Conservation (phyloP, 768 basidiomycete genomes). For the Kwoniella sp. region DNA sequence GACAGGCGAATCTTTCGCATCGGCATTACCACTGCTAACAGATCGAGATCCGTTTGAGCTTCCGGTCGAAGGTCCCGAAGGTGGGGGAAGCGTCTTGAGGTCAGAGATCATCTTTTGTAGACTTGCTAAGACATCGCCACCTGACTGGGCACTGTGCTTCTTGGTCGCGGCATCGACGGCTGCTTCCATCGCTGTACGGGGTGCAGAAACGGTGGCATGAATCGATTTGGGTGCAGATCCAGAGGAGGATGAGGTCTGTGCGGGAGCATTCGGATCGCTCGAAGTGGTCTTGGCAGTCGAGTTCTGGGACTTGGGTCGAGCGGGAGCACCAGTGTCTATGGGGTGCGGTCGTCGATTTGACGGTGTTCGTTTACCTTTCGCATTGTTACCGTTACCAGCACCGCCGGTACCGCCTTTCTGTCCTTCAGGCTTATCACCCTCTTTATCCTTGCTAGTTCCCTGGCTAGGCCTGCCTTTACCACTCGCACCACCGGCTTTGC, state of each 20-base stretch:
- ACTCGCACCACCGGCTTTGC: conserved; percentile 2
- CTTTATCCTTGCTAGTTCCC: conserved; percentile 5
- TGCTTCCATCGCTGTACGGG: conserved; percentile 41
- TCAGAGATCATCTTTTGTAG: conserved; percentile 93
- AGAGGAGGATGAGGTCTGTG: conserved; percentile 2
- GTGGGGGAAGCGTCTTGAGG: conserved; percentile 79
- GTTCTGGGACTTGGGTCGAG: conserved; percentile 16
- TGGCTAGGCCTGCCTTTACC: background rate
- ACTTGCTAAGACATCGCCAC: conserved; percentile 43
- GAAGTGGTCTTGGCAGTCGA: conserved; percentile 18
- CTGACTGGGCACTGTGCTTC: conserved; percentile 27
- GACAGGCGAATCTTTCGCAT: conserved; percentile 13
- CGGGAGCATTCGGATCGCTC: background rate
- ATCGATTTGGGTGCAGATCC: conserved; percentile 24
- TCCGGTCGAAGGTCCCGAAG: conserved; percentile 58
- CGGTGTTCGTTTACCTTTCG: conserved; percentile 18
- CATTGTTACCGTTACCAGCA: background rate
- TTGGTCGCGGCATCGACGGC: conserved; percentile 39
- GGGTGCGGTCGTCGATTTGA: conserved; percentile 28
- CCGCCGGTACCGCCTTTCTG: conserved; percentile 9
- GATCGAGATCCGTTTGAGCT: conserved; percentile 32
- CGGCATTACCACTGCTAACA: conserved; percentile 19
- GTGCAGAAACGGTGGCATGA: conserved; percentile 27
- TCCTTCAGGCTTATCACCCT: background rate
- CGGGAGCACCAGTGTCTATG: conserved; percentile 29